Evolutionary conservation across 1,139 yeast species (phyloP), one percentile per base, ranked within the genome.

Genomic region (Zygoascus meyerae): DNA sequence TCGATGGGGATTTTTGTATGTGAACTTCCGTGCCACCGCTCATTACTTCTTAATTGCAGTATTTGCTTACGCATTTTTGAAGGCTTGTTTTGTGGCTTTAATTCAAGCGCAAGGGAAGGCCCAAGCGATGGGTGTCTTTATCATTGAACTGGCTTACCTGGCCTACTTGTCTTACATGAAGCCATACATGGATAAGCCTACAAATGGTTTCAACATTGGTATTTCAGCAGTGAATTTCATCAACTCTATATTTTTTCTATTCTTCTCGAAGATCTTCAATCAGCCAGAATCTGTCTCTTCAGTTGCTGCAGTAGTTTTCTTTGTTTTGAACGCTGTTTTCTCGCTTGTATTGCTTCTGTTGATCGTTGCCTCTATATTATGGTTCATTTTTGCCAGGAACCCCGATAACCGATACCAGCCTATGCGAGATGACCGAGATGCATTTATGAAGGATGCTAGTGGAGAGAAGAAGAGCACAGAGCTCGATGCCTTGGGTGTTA

Each of bases 341-440:
- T 94, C 97, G 2, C 73, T 87, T 55, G 78, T 86, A 60, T 73
- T 92, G 60, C 72, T 92, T 61, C 72, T 92, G 47, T 82, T 89
- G 74, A 86, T 95, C 47, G 82, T 90, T 56, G 79, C 89, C 40
- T 86, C 95, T 4, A 89, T 97, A 69, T 73, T 83, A 9, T 73
- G 87, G 65, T 96, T 97, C 0, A 68, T 90, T 57, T 60, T 90
- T 32, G 83, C 86, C 66, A 87, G 84, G 72, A 89, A 92, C 65
- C 98, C 98, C 48, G 98, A 92, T 67, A 81, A 94, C 12, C 77
- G 96, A 58, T 92, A 92, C 70, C 94, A 89, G 72, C 97, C 97
- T 56, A 86, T 92, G 87, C 84, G 85, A 59, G 98, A 92, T 65
- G 98, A 92, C 63, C 81, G 98, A 66, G 94, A 86, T 48, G 86